Evolutionary conservation across 139 green algal species (phyloP).

Genomic region (Tetraselmis chui): DNA sequence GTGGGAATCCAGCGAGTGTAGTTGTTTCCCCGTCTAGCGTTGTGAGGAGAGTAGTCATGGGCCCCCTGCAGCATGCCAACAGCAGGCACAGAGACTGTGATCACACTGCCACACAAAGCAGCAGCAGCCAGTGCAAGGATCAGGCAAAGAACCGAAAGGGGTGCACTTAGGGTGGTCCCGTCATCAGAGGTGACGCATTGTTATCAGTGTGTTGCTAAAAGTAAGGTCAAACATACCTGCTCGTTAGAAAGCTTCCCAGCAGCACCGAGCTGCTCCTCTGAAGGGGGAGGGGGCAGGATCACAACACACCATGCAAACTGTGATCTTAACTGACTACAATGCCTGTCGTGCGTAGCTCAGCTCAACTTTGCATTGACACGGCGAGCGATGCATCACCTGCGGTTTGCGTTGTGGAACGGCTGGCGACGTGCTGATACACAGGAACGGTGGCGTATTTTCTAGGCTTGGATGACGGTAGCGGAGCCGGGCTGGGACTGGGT

Average conservation of each 20-base stretch:
- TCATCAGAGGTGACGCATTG: neutral
- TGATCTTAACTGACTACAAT: no score
- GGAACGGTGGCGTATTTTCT: neutral
- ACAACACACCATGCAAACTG: no score
- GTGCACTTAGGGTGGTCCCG: no score
- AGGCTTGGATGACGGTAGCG: neutral
- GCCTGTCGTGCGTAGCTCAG: no score
- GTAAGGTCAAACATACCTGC: neutral
- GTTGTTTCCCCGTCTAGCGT: neutral
- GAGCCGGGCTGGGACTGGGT: neutral
- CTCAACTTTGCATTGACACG: no score
- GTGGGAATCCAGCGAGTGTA: neutral
- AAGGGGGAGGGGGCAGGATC: no score
- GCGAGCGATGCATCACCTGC: no score
- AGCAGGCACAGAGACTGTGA: no score
- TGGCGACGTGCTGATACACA: neutral
- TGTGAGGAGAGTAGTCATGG: neutral
- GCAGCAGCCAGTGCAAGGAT: neutral
- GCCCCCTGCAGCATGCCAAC: no score
- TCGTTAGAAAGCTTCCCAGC: neutral
- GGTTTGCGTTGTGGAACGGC: neutral
- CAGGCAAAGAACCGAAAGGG: no score
- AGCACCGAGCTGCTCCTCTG: no score
- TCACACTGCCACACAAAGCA: neutral
- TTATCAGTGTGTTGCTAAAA: neutral